Evolutionary conservation across 345 rosid genomes (phyloP).

Genomic region (Jatropha curcas): DNA sequence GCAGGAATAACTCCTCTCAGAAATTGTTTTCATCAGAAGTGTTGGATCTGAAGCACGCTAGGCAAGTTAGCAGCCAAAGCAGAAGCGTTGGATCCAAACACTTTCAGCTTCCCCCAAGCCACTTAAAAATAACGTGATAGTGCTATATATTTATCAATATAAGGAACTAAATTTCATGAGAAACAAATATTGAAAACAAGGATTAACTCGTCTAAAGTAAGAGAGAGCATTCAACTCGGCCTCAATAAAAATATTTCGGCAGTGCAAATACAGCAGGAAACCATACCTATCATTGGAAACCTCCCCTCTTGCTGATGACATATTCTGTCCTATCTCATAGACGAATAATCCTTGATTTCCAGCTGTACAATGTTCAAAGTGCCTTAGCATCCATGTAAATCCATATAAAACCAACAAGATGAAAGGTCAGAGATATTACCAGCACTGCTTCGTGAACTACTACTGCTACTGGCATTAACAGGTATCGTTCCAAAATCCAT

Average conservation of each 20-base stretch:
- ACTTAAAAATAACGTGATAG: neutral
- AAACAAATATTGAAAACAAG: neutral
- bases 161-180: neutral
- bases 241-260: neutral
- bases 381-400: constrained; percentile 10
- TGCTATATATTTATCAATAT: neutral
- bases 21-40: too few species aligned
- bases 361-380: constrained; percentile 33
- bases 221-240: neutral
- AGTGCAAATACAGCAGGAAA: neutral
- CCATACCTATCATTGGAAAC: constrained; percentile 47
- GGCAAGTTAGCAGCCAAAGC: neutral
- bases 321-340: constrained; percentile 37
- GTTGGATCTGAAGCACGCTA: too few species aligned
- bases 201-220: neutral
- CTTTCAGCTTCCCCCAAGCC: neutral
- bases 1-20: too few species aligned
- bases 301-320: constrained; percentile 40
- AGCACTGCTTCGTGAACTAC: constrained; percentile 33
- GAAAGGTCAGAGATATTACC: constrained; percentile 30
- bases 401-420: neutral
- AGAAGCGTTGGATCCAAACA: neutral
- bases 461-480: constrained; percentile 33
- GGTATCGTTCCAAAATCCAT: constrained; percentile 33
- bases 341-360: constrained; percentile 37